Evolutionary conservation across 164 flowering plant genomes (phyloP).

Genomic region (Stephania yunnanensis): DNA sequence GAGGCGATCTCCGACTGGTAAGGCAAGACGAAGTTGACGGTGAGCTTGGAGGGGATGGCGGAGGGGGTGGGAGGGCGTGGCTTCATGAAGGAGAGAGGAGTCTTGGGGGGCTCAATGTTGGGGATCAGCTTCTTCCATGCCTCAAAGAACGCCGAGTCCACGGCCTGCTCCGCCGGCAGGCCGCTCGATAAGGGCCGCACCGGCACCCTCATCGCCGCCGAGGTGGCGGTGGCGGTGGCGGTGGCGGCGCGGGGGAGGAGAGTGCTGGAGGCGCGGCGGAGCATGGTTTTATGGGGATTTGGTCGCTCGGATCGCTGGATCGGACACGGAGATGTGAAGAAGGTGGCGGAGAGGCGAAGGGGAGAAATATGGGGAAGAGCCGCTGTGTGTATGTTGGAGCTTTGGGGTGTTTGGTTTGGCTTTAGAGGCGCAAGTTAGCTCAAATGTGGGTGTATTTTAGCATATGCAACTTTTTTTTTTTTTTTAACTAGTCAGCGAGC

Average conservation of each 20-base stretch:
- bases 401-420: neutral
- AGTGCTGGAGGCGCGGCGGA: slow-evolving; percentile 21
- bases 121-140: slow-evolving; percentile 33
- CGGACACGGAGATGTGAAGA: neutral
- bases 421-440: too few species aligned
- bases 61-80: slow-evolving; percentile 50
- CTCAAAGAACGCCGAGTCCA: slow-evolving; percentile 22
- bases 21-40: slow-evolving; percentile 76
- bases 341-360: neutral
- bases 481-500: too few species aligned
- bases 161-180: slow-evolving; percentile 12
- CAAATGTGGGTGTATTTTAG: too few species aligned
- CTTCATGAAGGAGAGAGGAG: slow-evolving; percentile 33
- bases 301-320: slow-evolving; percentile 11
- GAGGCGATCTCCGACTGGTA: slow-evolving; percentile 50
- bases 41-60: slow-evolving; percentile 61
- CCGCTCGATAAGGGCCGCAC: slow-evolving; percentile 22
- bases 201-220: neutral
- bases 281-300: slow-evolving; percentile 11
- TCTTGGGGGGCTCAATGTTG: slow-evolving; percentile 36
- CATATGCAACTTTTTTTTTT: too few species aligned
- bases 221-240: slow-evolving; percentile 2
- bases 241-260: slow-evolving; percentile 8
- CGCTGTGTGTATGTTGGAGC: neutral
- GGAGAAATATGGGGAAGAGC: neutral